phyloP scores from a whole-genome alignment of 1,284 basidiomycete genomes.

The Naganishia cerealis region DNA sequence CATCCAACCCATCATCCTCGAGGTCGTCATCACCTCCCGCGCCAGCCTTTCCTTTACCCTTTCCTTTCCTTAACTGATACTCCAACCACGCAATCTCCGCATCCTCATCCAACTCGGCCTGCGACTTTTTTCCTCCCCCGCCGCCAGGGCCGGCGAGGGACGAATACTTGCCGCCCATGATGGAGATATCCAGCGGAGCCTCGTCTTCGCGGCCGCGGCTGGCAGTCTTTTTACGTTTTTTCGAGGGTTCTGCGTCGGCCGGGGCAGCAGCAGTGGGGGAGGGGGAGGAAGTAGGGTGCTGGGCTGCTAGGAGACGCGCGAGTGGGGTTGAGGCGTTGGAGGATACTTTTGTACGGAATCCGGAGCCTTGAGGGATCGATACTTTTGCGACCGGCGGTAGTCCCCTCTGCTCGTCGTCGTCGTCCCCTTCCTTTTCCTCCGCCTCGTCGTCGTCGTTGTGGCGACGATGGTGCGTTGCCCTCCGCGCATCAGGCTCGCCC shows the following conservation, averaged over 20 bases:
- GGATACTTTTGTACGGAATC: conserved; percentile 26
- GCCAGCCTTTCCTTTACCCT: conserved; percentile 56
- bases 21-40: conserved; percentile 38
- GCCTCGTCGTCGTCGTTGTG: neutral
- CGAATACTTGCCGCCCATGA: conserved; percentile 26
- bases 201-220: neutral
- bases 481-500: neutral
- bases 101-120: conserved; percentile 61
- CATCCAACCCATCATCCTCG: conserved; percentile 60
- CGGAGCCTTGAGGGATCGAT: conserved; percentile 14
- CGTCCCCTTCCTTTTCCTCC: neutral
- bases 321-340: conserved; percentile 14
- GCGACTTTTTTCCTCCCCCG: conserved; percentile 2
- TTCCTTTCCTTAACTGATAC: conserved; percentile 61
- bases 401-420: neutral
- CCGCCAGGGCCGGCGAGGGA: too few species aligned
- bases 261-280: neutral
- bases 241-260: neutral
- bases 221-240: neutral
- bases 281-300: neutral
- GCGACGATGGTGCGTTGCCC: too few species aligned
- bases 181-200: conserved; percentile 27
- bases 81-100: conserved; percentile 76
- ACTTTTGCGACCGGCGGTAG: neutral
- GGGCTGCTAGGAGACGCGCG: conserved; percentile 10